phyloP scores from a whole-genome alignment of 176 grass and related monocot species.

The Ensete ventricosum region DNA sequence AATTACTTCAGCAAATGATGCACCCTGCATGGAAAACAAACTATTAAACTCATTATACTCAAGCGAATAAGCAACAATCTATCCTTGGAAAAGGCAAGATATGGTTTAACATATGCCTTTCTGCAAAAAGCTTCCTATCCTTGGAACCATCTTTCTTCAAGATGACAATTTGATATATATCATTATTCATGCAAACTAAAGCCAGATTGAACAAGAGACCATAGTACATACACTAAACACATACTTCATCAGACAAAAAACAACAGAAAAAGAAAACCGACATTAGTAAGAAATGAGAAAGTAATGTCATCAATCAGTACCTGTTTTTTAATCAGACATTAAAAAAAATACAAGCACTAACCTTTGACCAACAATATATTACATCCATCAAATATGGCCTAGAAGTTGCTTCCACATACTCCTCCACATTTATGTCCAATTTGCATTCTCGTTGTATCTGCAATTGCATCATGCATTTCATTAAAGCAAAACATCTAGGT shows the following conservation, averaged over 20 bases:
- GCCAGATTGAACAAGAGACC: background rate
- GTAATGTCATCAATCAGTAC: background rate
- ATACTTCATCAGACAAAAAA: background rate
- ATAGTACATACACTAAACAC: background rate
- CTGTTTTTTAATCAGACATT: background rate
- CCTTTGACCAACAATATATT: constrained; percentile 99
- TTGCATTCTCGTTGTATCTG: constrained; percentile 99
- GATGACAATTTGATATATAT: background rate
- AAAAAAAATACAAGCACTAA: constrained; percentile 15
- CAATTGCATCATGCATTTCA: constrained; percentile 11
- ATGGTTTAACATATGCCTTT: background rate
- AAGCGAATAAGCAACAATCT: background rate
- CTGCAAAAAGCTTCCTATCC: background rate
- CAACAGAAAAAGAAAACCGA: background rate
- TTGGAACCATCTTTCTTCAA: background rate
- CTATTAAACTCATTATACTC: background rate
- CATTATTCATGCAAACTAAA: background rate
- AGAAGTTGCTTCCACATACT: constrained; percentile 84
- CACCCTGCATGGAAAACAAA: constrained; percentile 37
- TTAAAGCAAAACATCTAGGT: background rate
- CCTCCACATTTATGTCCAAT: constrained; percentile 87
- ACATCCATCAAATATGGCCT: constrained; percentile 92
- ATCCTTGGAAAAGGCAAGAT: too few relatives aligned
- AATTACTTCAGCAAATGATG: constrained; percentile 85
- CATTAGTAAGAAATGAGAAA: background rate